Conservation (phyloP, 441 rosid species). For the Mallotus japonicus region DNA sequence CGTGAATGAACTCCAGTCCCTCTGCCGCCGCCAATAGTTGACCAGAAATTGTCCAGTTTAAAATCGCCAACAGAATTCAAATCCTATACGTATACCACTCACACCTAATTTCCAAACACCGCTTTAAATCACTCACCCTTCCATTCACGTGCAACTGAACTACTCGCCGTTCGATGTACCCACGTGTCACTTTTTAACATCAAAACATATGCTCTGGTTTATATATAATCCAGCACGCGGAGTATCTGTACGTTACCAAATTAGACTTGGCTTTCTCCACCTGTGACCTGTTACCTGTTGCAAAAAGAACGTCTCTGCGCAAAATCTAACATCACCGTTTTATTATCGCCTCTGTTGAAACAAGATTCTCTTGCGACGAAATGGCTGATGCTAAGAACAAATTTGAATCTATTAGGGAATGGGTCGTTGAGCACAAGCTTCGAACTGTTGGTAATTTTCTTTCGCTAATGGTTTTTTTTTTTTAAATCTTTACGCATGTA, state of each 20-base stretch:
- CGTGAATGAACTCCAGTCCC: too few species aligned
- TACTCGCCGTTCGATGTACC: too few species aligned
- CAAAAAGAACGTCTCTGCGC: too few species aligned
- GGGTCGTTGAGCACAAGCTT: constrained; percentile 84
- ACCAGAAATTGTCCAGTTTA: background rate
- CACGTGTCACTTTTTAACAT: background rate
- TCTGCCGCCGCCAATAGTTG: background rate
- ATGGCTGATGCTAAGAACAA: constrained; percentile 68
- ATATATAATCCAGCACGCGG: background rate
- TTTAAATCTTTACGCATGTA: background rate
- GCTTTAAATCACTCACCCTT: background rate
- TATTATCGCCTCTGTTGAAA: background rate
- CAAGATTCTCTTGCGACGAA: background rate
- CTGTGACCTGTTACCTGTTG: too few species aligned
- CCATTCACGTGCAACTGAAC: background rate
- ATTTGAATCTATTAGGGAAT: constrained; percentile 57
- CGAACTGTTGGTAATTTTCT: constrained; percentile 72
- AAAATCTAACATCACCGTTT: too few species aligned
- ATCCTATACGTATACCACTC: background rate
- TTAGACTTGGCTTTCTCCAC: constrained; percentile 6
- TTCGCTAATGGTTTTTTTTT: background rate
- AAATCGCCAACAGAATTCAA: constrained; percentile 9
- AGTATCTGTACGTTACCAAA: background rate
- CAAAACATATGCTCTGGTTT: too few species aligned
- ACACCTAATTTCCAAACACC: background rate